phyloP scores from a whole-genome alignment of 305 asterid species.

The Fraxinus platypoda region DNA sequence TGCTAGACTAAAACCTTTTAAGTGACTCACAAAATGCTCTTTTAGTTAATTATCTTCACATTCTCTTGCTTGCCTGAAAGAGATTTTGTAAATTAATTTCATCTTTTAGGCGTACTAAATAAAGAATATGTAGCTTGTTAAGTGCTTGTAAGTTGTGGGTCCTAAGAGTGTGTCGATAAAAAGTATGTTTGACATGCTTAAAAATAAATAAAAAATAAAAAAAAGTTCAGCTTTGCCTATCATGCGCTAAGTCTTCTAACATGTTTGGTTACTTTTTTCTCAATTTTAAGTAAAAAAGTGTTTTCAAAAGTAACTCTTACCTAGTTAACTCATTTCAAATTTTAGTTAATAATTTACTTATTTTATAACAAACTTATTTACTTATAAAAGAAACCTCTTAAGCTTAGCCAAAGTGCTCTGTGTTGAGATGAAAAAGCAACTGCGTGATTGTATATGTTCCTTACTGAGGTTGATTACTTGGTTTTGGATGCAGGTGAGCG shows the following conservation, averaged over 20 bases:
- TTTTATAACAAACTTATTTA: background rate
- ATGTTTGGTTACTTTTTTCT: background rate
- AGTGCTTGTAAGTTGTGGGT: background rate
- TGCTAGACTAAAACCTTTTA: background rate
- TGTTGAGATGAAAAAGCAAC: background rate
- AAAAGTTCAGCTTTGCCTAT: background rate
- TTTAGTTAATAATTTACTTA: background rate
- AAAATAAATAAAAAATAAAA: no score
- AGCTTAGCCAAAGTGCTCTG: background rate
- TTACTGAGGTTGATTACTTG: background rate
- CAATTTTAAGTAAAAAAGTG: background rate
- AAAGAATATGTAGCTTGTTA: background rate
- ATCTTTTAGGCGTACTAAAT: background rate
- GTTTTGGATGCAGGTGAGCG: slow-evolving; percentile 41
- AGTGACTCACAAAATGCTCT: background rate
- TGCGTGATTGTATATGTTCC: background rate
- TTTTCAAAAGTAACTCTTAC: background rate
- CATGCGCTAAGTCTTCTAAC: background rate
- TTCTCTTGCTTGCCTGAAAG: background rate
- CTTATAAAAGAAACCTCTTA: background rate
- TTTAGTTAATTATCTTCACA: background rate
- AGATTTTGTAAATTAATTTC: background rate
- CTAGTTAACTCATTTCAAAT: background rate
- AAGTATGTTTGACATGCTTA: background rate
- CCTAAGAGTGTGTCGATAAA: background rate